phyloP scores from a whole-genome alignment of 371 early-diverging fungal species.

The Apophysomyces ossiformis region DNA sequence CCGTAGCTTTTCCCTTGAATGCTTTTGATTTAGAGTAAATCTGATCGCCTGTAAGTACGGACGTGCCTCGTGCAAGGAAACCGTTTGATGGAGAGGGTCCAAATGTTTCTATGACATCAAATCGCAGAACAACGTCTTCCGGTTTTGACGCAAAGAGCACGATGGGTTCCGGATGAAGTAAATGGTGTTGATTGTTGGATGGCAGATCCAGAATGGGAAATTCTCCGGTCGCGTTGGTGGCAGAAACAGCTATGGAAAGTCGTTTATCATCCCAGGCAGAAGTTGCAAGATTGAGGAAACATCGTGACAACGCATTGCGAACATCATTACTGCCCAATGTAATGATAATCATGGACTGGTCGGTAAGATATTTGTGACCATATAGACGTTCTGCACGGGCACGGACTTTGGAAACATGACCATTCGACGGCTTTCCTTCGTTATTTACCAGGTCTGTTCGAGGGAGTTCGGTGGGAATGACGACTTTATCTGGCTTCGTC shows the following conservation, averaged over 20 bases:
- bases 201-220: slow-evolving; percentile 69
- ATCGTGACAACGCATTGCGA: slow-evolving; percentile 46
- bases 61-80: slow-evolving; percentile 65
- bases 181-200: slow-evolving; percentile 31
- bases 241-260: slow-evolving; percentile 64
- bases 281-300: slow-evolving; percentile 31
- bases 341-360: slow-evolving; percentile 67
- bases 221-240: slow-evolving; percentile 65
- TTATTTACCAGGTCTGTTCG: background rate
- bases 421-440: slow-evolving; percentile 1
- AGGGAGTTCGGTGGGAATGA: background rate
- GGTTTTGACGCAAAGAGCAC: slow-evolving; percentile 58
- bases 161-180: slow-evolving; percentile 61
- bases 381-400: slow-evolving; percentile 55
- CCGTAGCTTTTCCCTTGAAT: slow-evolving; percentile 40
- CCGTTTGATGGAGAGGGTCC: slow-evolving; percentile 42
- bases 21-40: slow-evolving; percentile 45
- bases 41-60: slow-evolving; percentile 56
- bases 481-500: slow-evolving; percentile 40
- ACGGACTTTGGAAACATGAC: slow-evolving; percentile 24
- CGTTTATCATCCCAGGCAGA: slow-evolving; percentile 37
- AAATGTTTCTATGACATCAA: slow-evolving; percentile 72
- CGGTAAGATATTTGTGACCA: slow-evolving; percentile 71
- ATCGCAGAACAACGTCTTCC: slow-evolving; percentile 61
- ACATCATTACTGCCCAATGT: slow-evolving; percentile 73